phyloP scores from a whole-genome alignment of 73 alveolate species.

The Urostyla sp. region DNA sequence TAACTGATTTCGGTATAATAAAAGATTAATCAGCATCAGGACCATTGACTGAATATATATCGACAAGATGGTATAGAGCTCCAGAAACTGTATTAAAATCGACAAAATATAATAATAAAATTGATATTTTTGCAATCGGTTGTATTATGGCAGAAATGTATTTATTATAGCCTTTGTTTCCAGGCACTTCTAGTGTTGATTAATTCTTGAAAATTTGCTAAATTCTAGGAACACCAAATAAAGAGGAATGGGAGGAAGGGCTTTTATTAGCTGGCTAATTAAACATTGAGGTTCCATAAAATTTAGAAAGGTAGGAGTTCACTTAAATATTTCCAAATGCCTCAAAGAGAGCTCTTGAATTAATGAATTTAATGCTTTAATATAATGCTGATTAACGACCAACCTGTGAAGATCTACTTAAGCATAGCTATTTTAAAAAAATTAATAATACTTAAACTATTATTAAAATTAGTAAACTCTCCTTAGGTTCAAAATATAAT shows the following conservation, averaged over 20 bases:
- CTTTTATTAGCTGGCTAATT: constrained; percentile 39
- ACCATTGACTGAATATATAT: constrained; percentile 69
- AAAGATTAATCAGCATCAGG: constrained; percentile 19
- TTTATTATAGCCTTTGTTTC: constrained; percentile 70
- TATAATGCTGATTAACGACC: constrained; percentile 35
- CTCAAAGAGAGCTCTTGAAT: constrained; percentile 71
- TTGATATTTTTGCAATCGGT: constrained; percentile 76
- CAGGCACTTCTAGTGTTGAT: constrained; percentile 67
- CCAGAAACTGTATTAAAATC: constrained; percentile 71
- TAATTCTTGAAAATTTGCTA: constrained; percentile 54
- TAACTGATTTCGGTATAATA: constrained; percentile 55
- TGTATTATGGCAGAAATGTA: constrained; percentile 77
- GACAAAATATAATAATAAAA: constrained; percentile 50
- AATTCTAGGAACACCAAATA: constrained; percentile 69
- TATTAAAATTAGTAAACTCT: constrained; percentile 49
- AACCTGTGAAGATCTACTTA: constrained; percentile 36
- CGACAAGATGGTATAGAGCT: constrained; percentile 82
- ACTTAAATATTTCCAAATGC: constrained; percentile 58
- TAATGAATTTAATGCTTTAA: constrained; percentile 63
- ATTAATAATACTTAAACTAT: constrained; percentile 69
- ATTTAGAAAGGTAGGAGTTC: constrained; percentile 44
- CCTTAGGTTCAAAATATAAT: too few species aligned
- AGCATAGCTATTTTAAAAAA: constrained; percentile 42
- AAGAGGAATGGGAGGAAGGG: constrained; percentile 69
- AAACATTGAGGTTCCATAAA: constrained; percentile 49